Evolutionary conservation across 179 eudicot species (phyloP), one percentile per base, ranked within the genome.

Genomic region (Beta lomatogona): DNA sequence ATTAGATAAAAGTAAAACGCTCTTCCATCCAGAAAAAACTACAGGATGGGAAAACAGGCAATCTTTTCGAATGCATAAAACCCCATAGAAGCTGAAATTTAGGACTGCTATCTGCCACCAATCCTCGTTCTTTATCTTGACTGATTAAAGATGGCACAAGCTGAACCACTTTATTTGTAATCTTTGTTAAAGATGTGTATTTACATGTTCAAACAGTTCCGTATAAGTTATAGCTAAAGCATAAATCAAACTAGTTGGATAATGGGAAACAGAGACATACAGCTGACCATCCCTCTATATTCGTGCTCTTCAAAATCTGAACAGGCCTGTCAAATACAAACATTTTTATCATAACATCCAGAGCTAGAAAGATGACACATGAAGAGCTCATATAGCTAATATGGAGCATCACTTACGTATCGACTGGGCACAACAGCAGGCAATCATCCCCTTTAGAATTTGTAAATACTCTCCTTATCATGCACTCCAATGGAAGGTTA

Each of bases 401-500:
- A 59, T 71, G 71, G 76, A 81, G 79, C 19, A 73, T 73, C 75
- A 82, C 97, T 90, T 87, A 96, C 99, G 83, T 94, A 87, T 96
- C 99, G 77, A 92, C 93, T 75, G 99, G 99, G 85, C 97, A 94
- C 75, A 96, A 92, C 63, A 96, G 89, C 97, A 96, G 83, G 85
- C 98, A 94, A 71, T 94, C 97, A 69, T 90, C 93, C 77, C 93
- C 98, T 80, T 82, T 86, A 64, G 96, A 88, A 90, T 90, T 96
- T 84, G 82, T 86, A 86, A 96, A 96, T 12, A 93, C 90, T 85
- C 99, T 94, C 87, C 99, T 88, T 78, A 94, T 89, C 82, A 92
- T 75, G 84, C 99, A 96, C 70, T 96, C 99, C 77, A 96, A 83
- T 46, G 95, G 95, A 78, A 89, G 87, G 77, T 91, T 91, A 82